These are phyloP conservation scores for Hypocrella siamensis DNA, from an alignment of 2,329 filamentous ascomycete genomes.

Conservation along the genomic window DNA sequence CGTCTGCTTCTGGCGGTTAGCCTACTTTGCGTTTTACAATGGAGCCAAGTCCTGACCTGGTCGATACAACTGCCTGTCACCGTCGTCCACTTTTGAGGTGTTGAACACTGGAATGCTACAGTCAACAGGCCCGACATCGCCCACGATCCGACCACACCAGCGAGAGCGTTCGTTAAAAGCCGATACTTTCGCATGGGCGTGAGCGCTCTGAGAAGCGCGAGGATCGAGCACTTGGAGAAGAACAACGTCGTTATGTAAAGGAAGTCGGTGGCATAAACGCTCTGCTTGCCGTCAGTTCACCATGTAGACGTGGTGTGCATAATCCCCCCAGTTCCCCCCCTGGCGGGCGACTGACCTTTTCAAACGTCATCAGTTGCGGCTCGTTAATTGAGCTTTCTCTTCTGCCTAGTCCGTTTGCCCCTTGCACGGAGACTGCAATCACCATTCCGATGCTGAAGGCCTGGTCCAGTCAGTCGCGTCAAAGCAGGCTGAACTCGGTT, in stretches of 20 bases:
- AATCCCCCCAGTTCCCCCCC: too few relatives aligned
- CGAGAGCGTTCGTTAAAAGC: not conserved
- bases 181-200: not conserved
- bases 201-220: not conserved
- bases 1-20: not conserved
- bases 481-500: not conserved
- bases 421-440: not conserved
- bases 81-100: not conserved
- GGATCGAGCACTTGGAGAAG: not conserved
- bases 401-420: not conserved
- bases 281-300: not conserved
- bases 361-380: not conserved
- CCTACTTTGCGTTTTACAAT: not conserved
- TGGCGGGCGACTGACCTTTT: not conserved
- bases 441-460: not conserved
- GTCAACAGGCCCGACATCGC: not conserved
- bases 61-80: not conserved
- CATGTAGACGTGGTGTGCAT: not conserved
- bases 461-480: not conserved
- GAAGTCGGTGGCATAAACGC: not conserved
- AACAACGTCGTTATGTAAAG: not conserved
- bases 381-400: not conserved
- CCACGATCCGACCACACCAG: not conserved
- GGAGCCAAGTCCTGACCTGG: not conserved
- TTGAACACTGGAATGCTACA: not conserved